Evolutionary conservation across 345 rosid species (phyloP), one percentile per base, ranked within the genome.

Genomic region (Sonneratia caseolaris): DNA sequence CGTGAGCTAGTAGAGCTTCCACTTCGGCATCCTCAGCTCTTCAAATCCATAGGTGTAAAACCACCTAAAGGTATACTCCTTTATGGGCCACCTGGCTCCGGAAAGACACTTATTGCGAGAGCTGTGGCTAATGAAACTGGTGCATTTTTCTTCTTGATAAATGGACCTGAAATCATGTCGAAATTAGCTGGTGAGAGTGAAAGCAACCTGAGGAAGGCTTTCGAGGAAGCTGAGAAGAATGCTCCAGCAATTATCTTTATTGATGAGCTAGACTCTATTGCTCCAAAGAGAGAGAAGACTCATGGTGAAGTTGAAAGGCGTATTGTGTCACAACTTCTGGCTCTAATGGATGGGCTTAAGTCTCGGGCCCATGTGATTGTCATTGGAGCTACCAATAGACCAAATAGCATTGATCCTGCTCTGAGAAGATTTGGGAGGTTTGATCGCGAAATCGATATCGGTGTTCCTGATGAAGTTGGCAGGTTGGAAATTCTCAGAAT

Each of bases 151-250:
- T 93, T 93, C 79, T 88, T 94, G 75, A 93, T 93, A 57, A 91
- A 91, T 78, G 98, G 98, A 40, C 98, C 96, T 1, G 97, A 93
- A 75, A 93, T 93, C 79, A 93, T 93, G 98, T 93, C 98, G 3
- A 93, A 91, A 68, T 74, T 93, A 83, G 98, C 98, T 68, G 97
- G 98, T 4, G 98, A 93, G 88, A 93, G 98, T 81, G 98, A 93
- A 83, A 93, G 97, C 83, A 93, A 93, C 77, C 91, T 93, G 68
- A 83, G 97, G 76, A 93, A 93, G 78, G 98, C 98, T 19, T 93
- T 93, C 74, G 97, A 93, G 83, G 96, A 91, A 81, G 96, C 98
- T 15, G 98, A 93, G 86, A 91, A 91, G 78, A 93, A 93, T 75
- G 96, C 98, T 32, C 98, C 98, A 22, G 89, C 98, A 0, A 93